phyloP scores from a whole-genome alignment of 2,329 filamentous ascomycete species.

The Akanthomyces lecanii region DNA sequence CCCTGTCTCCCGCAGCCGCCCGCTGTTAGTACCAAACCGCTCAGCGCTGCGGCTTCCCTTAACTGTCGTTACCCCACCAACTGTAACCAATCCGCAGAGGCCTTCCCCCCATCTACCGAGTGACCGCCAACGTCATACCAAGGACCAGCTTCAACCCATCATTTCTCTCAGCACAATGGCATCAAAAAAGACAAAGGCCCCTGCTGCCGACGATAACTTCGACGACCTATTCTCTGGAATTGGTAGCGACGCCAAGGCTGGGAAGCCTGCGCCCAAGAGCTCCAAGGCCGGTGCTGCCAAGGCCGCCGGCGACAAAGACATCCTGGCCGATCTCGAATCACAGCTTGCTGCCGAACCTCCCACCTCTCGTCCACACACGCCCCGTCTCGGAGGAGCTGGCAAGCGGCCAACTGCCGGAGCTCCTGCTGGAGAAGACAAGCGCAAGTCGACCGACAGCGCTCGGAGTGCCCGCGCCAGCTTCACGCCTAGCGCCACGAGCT shows the following conservation, averaged over 20 bases:
- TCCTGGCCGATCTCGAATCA: conserved; percentile 78
- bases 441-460: conserved; percentile 76
- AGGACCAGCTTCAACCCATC: background rate
- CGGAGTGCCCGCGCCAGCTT: conserved; percentile 67
- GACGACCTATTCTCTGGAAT: conserved; percentile 63
- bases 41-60: background rate
- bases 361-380: conserved; percentile 76
- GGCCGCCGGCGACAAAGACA: conserved; percentile 59
- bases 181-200: conserved; percentile 54
- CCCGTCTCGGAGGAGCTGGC: conserved; percentile 55
- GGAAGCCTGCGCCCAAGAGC: conserved; percentile 44
- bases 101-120: background rate
- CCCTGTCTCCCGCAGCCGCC: background rate
- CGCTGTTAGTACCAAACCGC: background rate
- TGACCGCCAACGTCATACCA: conserved; percentile 11
- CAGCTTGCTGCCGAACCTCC: conserved; percentile 67
- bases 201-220: conserved; percentile 55
- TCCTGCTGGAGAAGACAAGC: conserved; percentile 62
- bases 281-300: conserved; percentile 46
- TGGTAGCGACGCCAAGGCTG: conserved; percentile 46
- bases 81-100: conserved; percentile 14
- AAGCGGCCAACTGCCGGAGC: conserved; percentile 46
- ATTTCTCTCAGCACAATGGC: conserved; percentile 42
- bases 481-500: conserved; percentile 63
- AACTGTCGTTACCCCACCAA: conserved; percentile 18